Evolutionary conservation across 495 filamentous ascomycete genomes (phyloP), one percentile per base, ranked within the genome.

Genomic region (Hypoxylon perforatum): DNA sequence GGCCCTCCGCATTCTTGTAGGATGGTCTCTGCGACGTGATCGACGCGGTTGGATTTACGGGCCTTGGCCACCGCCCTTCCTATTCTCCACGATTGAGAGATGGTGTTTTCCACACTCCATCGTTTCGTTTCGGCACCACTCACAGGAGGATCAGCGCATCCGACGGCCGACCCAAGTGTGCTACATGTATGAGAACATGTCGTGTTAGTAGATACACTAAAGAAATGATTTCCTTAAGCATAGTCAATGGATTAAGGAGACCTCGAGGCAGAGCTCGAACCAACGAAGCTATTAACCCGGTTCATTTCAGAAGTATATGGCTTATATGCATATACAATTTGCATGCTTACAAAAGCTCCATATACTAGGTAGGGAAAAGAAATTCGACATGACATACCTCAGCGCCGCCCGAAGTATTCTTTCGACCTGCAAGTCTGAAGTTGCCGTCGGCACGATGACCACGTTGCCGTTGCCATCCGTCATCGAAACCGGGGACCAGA

Each of bases 1-100:
- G 73, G 55, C 0, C 86, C 87, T 1, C 84, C 86, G 42, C 83
- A 83, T 65, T 86, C 83, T 7, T 83, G 78, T 9, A 89, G 77
- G 46, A 89, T 88, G 0, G 79, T 77, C 65, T 87, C 83, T 0
- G 84, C 84, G 8, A 86, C 80, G 1, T 66, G 79, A 33, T 80
- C 81, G 4, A 84, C 73, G 11, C 75, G 77, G 41, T 85, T 85
- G 0, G 71, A 66, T 36, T 74, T 73, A 36, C 80, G 75, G n/a
- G 84, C 82, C 46, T 76, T 70, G 1, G 78, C 81, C 9, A 88
- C 81, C 0, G 84, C 84, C 8, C 86, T 77, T 0, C 84, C 84
- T 19, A 86, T 84, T 4, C 84, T 70, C 84, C 84, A 87, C 0
- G 82, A 76, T 18, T 84, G 77, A 0, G 79, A 82, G 49, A 83